Percentiles rank a stretch among this genome's conserved stretches.
phyloP scores from a whole-genome alignment of 164 flowering plant genomes.

The Platanus orientalis region DNA sequence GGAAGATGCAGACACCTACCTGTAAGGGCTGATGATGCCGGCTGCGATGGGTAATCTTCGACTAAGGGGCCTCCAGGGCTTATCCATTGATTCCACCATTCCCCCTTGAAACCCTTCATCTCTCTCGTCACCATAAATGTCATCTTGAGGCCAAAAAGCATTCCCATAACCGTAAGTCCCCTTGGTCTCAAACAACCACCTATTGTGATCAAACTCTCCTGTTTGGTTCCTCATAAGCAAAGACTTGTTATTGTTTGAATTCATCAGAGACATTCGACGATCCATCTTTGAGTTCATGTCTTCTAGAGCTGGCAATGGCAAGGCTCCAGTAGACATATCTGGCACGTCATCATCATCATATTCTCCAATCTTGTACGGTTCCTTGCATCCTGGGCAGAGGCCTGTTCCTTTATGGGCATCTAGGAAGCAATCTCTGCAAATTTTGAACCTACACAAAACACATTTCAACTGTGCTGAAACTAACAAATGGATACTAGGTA shows the following conservation, averaged over 20 bases:
- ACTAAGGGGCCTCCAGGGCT: slow-evolving; percentile 84
- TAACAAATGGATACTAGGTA: too few relatives aligned
- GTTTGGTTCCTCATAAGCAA: slow-evolving; percentile 47
- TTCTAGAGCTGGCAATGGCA: slow-evolving; percentile 45
- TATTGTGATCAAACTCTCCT: slow-evolving; percentile 73
- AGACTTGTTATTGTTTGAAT: slow-evolving; percentile 30
- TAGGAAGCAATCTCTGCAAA: slow-evolving; percentile 64
- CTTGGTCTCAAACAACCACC: slow-evolving; percentile 75
- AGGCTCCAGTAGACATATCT: slow-evolving; percentile 33
- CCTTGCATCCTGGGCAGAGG: slow-evolving; percentile 75
- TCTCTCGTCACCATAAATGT: slow-evolving; percentile 34
- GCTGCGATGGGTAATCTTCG: slow-evolving; percentile 51
- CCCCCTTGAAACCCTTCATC: slow-evolving; percentile 29
- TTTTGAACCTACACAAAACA: slow-evolving; percentile 43
- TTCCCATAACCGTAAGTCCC: slow-evolving; percentile 80
- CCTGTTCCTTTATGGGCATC: slow-evolving; percentile 59
- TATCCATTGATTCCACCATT: slow-evolving; percentile 46
- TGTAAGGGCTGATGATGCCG: slow-evolving; percentile 73
- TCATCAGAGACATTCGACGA: slow-evolving; percentile 51
- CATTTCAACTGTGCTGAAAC: too few relatives aligned
- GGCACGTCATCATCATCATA: slow-evolving; percentile 34
- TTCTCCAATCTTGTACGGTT: slow-evolving; percentile 47
- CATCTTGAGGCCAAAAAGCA: slow-evolving; percentile 64
- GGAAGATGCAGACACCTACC: too few relatives aligned
- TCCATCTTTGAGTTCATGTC: slow-evolving; percentile 26